Conservation (phyloP, 176 grass and related monocot species). For the barley (Hordeum vulgare) region MorexV3_pseudomolecules_assembly NC_058518.1:44817357-44817856, state of each 20-base stretch:
- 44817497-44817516: conserved; percentile 49
- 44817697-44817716: conserved; percentile 82
- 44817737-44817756: conserved; percentile 90
- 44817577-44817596: conserved; percentile 52
- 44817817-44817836: background rate
- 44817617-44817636: background rate
- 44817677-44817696: conserved; percentile 65
- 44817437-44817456: conserved; percentile 85
- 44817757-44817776: conserved; percentile 80
- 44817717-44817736: conserved; percentile 71
- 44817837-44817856: background rate
- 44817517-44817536: conserved; percentile 94
- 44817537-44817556: conserved; percentile 57
- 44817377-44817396: conserved; percentile 67
- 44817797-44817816: background rate
- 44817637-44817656: background rate
- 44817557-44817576: conserved; percentile 67
- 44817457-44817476: background rate
- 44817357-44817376: conserved; percentile 16
- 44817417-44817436: conserved; percentile 90
- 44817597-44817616: background rate
- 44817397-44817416: conserved; percentile 79
- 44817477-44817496: conserved; percentile 22
- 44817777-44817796: conserved; percentile 54
- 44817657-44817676: conserved; percentile 50